Evolutionary conservation across 352 stramenopile species (phyloP).

Genomic region (Phytophthora boehmeriae): DNA sequence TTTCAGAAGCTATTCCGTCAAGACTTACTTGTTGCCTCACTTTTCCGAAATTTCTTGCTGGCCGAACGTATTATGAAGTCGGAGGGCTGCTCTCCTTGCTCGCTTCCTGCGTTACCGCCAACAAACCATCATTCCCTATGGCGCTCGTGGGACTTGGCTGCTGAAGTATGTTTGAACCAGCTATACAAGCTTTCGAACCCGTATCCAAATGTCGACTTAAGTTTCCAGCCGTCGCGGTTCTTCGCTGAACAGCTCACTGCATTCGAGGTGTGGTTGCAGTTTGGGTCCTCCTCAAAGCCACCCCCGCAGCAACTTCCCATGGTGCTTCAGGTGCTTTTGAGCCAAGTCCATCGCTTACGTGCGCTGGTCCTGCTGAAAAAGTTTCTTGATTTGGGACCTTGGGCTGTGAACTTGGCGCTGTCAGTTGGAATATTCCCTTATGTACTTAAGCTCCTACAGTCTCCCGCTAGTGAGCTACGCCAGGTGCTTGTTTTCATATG

Average conservation of each 20-base stretch:
- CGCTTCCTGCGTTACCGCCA: conserved; percentile 93
- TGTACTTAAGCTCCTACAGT: conserved; percentile 98
- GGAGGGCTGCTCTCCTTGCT: conserved; percentile 85
- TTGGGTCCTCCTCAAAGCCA: conserved; percentile 87
- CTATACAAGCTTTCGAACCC: conserved; percentile 89
- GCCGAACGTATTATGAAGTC: conserved; percentile 97
- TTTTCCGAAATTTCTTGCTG: conserved; percentile 99
- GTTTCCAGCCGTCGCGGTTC: conserved; percentile 93
- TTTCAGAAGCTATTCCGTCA: conserved; percentile 99
- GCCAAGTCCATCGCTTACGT: conserved; percentile 96
- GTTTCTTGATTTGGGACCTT: conserved; percentile 96
- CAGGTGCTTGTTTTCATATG: conserved; percentile 94
- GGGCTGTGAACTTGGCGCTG: conserved; percentile 91
- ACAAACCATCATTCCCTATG: conserved; percentile 98
- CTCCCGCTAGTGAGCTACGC: conserved; percentile 94
- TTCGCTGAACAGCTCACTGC: conserved; percentile 98
- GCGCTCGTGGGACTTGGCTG: conserved; percentile 98
- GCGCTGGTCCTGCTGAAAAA: conserved; percentile 95
- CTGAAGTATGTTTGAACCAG: conserved; percentile 97
- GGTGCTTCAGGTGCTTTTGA: conserved; percentile 97
- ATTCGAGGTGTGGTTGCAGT: conserved; percentile 99
- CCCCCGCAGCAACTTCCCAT: conserved; percentile 98
- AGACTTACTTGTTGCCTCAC: conserved; percentile 97
- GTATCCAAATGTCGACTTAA: conserved; percentile 67
- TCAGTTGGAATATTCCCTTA: conserved; percentile 99